Evolutionary conservation across 2,329 filamentous ascomycete species (phyloP), one percentile per base, ranked within the genome.

Genomic region (Metarhizium robertsii): DNA sequence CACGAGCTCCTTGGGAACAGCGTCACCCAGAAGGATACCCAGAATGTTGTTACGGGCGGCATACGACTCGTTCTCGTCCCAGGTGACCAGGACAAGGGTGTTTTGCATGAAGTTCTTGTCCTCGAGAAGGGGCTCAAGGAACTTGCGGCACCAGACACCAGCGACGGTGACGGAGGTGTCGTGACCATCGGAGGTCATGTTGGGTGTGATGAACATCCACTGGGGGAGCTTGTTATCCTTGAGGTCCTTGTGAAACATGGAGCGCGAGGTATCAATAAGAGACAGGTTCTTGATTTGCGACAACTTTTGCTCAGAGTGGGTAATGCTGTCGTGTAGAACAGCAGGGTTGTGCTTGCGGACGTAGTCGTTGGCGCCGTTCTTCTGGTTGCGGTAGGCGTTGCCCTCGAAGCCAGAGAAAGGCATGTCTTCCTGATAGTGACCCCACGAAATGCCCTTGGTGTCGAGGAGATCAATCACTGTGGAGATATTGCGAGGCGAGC

Each of bases 271-370:
- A 45, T 73, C 66, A 11, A 64, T 60, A 59, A 73, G 60, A 50
- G 69, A 72, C 57, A 89, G 74, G 71, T 90, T 91, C 78, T 92
- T 92, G 70, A 88, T 85, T 66, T 83, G 78, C 6, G 79, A 77
- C 1, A 88, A 74, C 30, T 87, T 84, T 20, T 81, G 75, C 32
- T 76, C 68, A 52, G 77, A 79, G 53, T 77, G 73, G 56, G 85
- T 79, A 53, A 88, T 77, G 40, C 79, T 81, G 66, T 90, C 79
- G 70, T 82, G 89, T 54, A 86, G 74, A 55, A 92, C 73, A 16
- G 77, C 71, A 50, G 80, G 75, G 69, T 92, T 90, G 73, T 94
- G 89, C 73, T 94, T 92, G 65, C 90, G 84, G 7, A 92, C 88
- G 66, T 94, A 94, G 72, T 86, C 83, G 64, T 91, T 88, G 51